Evolutionary conservation across 192 early-diverging fungal species (phyloP).

Genomic region (Coemansia sp.): DNA sequence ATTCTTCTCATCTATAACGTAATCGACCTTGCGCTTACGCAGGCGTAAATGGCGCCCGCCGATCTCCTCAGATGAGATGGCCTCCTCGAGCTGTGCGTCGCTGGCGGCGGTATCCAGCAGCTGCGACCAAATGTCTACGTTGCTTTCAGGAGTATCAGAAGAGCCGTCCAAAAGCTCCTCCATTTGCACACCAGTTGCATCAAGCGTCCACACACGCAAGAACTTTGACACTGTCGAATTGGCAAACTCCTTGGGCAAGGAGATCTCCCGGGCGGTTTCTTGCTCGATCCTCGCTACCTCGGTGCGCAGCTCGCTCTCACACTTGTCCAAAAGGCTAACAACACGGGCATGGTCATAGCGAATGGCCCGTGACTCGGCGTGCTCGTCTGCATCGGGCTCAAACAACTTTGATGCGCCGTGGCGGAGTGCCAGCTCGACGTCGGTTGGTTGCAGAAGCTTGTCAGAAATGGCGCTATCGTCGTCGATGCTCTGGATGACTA

Average conservation of each 20-base stretch:
- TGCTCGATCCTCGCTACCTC: conserved; percentile 1
- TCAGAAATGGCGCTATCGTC: neutral
- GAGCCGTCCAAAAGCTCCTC: neutral
- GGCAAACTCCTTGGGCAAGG: neutral
- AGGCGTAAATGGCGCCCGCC: conserved; percentile 27
- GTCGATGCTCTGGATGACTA: conserved; percentile 90
- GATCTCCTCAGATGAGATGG: conserved; percentile 7
- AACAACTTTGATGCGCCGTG: conserved; percentile 81
- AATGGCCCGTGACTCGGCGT: conserved; percentile 40
- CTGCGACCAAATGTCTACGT: conserved; percentile 22
- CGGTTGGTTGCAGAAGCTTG: conserved; percentile 7
- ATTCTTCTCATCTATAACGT: neutral
- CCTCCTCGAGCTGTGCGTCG: neutral
- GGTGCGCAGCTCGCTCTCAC: conserved; percentile 13
- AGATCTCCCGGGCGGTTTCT: neutral
- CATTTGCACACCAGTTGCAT: conserved; percentile 2
- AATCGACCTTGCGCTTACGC: conserved; percentile 42
- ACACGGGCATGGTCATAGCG: conserved; percentile 20
- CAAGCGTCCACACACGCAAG: conserved; percentile 34
- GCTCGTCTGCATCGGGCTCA: conserved; percentile 58
- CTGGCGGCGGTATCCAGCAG: conserved; percentile 8
- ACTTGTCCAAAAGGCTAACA: conserved; percentile 27
- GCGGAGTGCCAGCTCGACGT: conserved; percentile 70
- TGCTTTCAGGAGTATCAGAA: neutral
- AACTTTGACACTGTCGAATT: conserved; percentile 14